Evolutionary conservation across 345 rosid genomes (phyloP), one percentile per base, ranked within the genome.

Genomic region (Pugionium cornutum): DNA sequence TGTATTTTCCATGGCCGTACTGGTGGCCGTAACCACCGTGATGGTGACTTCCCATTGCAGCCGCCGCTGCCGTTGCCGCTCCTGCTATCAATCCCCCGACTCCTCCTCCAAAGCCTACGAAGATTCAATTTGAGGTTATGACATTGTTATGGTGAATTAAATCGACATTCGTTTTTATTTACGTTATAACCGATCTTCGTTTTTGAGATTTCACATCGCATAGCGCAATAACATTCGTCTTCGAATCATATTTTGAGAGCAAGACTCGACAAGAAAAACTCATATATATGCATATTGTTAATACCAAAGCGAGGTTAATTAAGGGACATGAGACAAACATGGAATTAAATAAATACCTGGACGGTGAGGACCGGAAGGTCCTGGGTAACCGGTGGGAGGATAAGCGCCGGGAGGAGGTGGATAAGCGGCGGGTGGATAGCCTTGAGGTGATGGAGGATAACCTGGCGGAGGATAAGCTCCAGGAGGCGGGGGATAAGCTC

Each of bases 31-130:
- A 73, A n/a, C 74, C 77, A 31, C 71, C 11, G 5, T 85, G 88
- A 9, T 83, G 83, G 62, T 79, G 81, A 28, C 84, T 76, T 43
- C 96, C 92, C 65, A 63, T 67, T 59, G 96, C 98, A 25, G 95
- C 95, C 1, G 98, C 98, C 0, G 96, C 96, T 0, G 85, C 96
- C 0, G 95, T 87, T 27, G 96, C 92, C 18, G 91, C 98, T 18
- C 97, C 98, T 2, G 91, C 97, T 60, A 89, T 9, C 72, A 92
- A 1, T 29, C 86, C 83, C 18, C 92, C 98, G 1, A 89, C 48
- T 32, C 91, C 92, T 41, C 92, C 72, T 66, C 82, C 50, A 32
- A 84, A 84, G 7, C 95, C 94, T 37, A 37, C 18, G 18, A 18
- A 18, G 18, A 18, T 18, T 18, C 18, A 18, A 18, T 18, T 18